Base-by-base conservation (phyloP, 2,329 filamentous ascomycete species). In the Helotiales sp. region DNA sequence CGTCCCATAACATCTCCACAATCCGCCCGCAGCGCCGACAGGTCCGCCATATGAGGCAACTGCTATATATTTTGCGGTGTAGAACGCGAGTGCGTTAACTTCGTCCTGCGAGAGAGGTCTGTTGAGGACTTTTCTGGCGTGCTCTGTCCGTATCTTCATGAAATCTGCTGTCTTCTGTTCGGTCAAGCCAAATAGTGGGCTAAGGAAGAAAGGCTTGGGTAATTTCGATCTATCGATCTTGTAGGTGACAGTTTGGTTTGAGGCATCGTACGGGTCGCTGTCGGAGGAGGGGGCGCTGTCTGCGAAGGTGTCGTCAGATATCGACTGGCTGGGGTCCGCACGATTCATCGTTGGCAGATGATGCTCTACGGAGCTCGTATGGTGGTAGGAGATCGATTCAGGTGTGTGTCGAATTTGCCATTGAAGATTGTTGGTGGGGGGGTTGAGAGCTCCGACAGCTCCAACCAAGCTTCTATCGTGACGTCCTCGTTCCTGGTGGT, bases 81-180 rank as follows among this genome's bases (percentile, higher is more conserved):
- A 67, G 29, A 58, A 70, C 44, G 62, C 64, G 1, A 70, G 13
- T 13, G 69, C 67, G 3, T 67, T 52, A 5, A 58, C 60, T 64
- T 72, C 71, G 2, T 69, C 67, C 31, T 63, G 55, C 9, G 63
- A 66, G 3, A 63, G 55, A 2, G 56, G 60, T 29, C 71, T 57
- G 6, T 63, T 42, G 13, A 71, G 34, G 8, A 58, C 24, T 17
- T 50, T 24, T n/a, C 40, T 17, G 6, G 57, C 44, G 9, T 33
- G 7, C 2, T 33, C 31, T n/a, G 66, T 34, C 19, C 55, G 55
- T 24, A n/a, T 5, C 2, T 47, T 17, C 12, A 61, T 9, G 12
- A 51, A 22, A 8, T 52, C 60, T n/a, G 27, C 7, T 22, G 56
- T 52, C 9, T 54, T 34, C n/a, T 55, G 15, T 2, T 61, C 44